These are phyloP conservation scores for Melocanna baccifera DNA, from an alignment of 176 grass and related monocot species.

Conservation along the genomic window DNA sequence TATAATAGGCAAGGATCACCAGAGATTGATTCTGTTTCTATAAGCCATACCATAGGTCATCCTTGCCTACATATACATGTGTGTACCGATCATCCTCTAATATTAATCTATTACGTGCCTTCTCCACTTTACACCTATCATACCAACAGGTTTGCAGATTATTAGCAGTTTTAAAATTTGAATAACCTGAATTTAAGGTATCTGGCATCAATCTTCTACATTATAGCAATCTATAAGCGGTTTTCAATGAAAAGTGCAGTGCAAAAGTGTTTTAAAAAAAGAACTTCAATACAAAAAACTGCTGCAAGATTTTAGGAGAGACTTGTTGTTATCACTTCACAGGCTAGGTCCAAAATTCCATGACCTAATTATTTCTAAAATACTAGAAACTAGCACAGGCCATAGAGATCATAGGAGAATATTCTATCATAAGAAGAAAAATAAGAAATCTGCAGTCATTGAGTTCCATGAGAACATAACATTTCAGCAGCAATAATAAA, in stretches of 20 bases:
- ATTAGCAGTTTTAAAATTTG: slow-evolving; percentile 9
- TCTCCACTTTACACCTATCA: not conserved
- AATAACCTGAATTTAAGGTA: not conserved
- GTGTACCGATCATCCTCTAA: too few species aligned
- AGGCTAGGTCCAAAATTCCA: not conserved
- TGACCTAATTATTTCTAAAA: not conserved
- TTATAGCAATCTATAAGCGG: not conserved
- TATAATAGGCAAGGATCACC: too few species aligned
- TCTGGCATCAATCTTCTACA: not conserved
- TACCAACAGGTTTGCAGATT: not conserved
- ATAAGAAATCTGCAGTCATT: not conserved
- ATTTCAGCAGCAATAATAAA: slow-evolving; percentile 9
- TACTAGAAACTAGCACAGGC: not conserved
- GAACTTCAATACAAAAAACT: not conserved
- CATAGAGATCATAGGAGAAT: not conserved
- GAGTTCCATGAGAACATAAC: slow-evolving; percentile 3
- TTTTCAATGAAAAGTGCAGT: not conserved
- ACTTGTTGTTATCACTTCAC: not conserved
- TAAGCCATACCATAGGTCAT: too few species aligned
- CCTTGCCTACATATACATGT: too few species aligned
- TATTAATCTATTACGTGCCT: too few species aligned
- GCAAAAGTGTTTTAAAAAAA: not conserved
- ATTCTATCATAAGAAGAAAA: not conserved
- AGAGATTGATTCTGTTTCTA: too few species aligned
- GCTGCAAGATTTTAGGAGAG: not conserved